A percentile compares a stretch with the other conserved stretches of the same genome.
Conservation (phyloP, 129 eudicot species). For the Logfia minima region DNA sequence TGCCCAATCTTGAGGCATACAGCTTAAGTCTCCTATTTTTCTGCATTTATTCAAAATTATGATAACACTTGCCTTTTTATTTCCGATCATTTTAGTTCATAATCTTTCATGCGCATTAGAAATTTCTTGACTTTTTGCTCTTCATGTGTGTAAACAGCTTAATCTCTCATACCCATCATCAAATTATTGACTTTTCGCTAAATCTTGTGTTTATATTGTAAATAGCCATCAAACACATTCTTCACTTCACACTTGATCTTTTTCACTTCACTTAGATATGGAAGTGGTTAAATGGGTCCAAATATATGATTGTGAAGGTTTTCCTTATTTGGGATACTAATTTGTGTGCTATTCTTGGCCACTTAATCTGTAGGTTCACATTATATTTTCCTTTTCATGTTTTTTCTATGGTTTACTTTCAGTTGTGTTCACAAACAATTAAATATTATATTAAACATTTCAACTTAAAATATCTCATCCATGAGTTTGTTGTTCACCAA, state of each 20-base stretch:
- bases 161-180: slow-evolving; percentile 6
- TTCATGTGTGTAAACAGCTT: not conserved
- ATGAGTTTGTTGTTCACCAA: slow-evolving; percentile 31
- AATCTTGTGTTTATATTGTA: slow-evolving; percentile 20
- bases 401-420: slow-evolving; percentile 31
- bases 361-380: slow-evolving; percentile 38
- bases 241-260: slow-evolving; percentile 13
- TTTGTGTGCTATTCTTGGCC: slow-evolving; percentile 20
- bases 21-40: not conserved
- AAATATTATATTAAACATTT: slow-evolving; percentile 5
- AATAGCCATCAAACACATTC: slow-evolving; percentile 7
- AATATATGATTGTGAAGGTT: slow-evolving; percentile 23
- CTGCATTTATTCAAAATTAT: not conserved
- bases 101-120: not conserved
- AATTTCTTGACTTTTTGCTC: not conserved
- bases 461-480: slow-evolving; percentile 31
- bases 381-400: slow-evolving; percentile 11
- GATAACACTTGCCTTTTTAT: not conserved
- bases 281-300: slow-evolving; percentile 38
- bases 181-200: slow-evolving; percentile 14
- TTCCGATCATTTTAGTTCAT: not conserved
- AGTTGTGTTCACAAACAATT: slow-evolving; percentile 32
- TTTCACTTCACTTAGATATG: slow-evolving; percentile 24
- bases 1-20: slow-evolving; percentile 7
- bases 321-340: slow-evolving; percentile 22